Evolutionary conservation across 2,329 filamentous ascomycete species (phyloP).

Genomic region (Thelonectria blattea): DNA sequence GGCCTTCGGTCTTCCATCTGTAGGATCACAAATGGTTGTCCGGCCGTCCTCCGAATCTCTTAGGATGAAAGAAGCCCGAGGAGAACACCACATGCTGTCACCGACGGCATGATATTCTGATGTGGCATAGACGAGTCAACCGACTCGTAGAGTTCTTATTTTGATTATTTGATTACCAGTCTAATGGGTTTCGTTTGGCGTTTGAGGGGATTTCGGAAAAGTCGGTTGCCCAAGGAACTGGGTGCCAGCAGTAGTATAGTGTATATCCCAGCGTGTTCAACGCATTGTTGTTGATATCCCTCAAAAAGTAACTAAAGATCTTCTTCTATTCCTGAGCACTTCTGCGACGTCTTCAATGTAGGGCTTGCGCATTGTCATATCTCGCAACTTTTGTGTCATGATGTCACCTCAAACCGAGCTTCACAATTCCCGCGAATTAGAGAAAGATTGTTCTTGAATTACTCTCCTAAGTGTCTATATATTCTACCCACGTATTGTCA

Average conservation of each 20-base stretch:
- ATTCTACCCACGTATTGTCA: background rate
- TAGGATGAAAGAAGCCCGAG: background rate
- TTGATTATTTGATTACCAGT: slow-evolving; percentile 4
- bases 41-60: too few species aligned
- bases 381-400: background rate
- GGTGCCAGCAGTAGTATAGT: slow-evolving; percentile 7
- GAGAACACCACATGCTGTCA: background rate
- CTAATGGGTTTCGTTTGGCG: slow-evolving; percentile 16
- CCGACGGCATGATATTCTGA: background rate
- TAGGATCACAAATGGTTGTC: background rate
- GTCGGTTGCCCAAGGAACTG: background rate
- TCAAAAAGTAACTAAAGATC: background rate
- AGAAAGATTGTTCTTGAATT: background rate
- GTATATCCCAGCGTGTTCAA: slow-evolving; percentile 10
- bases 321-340: background rate
- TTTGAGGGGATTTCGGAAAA: slow-evolving; percentile 14
- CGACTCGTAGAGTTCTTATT: slow-evolving; percentile 1
- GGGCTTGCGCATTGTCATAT: background rate
- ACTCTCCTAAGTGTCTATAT: background rate
- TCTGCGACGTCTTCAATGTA: background rate
- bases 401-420: background rate
- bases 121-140: background rate
- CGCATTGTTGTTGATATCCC: slow-evolving; percentile 15
- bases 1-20: background rate
- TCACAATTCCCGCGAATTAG: too few species aligned